These are phyloP conservation scores for Firmiana major DNA, from an alignment of 345 rosid genomes.

Conservation along the genomic window DNA sequence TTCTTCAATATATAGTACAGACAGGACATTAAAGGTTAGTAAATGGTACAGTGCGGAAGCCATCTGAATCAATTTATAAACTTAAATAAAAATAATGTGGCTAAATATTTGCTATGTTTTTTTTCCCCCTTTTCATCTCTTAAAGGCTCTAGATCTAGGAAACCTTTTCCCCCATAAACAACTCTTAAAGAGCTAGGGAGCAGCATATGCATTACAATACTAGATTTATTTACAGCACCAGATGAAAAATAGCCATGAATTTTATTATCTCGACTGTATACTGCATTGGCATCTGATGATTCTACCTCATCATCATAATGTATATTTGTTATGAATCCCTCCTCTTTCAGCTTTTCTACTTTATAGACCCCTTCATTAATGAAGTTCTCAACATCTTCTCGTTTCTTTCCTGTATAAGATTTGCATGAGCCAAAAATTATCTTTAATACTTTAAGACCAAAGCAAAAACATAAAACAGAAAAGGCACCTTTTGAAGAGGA, in stretches of 20 bases:
- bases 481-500: constrained; percentile 69
- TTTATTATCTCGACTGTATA: background rate
- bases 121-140: background rate
- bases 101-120: background rate
- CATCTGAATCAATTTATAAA: background rate
- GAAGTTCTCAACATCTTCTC: constrained; percentile 78
- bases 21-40: background rate
- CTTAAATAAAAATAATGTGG: background rate
- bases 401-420: constrained; percentile 61
- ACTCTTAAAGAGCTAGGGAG: background rate
- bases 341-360: constrained; percentile 81
- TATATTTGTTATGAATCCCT: constrained; percentile 75
- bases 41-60: background rate
- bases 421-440: constrained; percentile 27
- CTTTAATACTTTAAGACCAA: constrained; percentile 19
- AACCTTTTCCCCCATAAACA: background rate
- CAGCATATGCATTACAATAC: background rate
- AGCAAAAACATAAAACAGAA: constrained; percentile 16
- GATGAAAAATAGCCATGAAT: background rate
- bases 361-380: constrained; percentile 84
- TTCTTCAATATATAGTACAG: background rate
- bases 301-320: constrained; percentile 87
- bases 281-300: constrained; percentile 1
- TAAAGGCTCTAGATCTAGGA: background rate
- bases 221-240: background rate